Base-by-base conservation (phyloP, 75 land plant genomes). In the Picea glauca region DNA sequence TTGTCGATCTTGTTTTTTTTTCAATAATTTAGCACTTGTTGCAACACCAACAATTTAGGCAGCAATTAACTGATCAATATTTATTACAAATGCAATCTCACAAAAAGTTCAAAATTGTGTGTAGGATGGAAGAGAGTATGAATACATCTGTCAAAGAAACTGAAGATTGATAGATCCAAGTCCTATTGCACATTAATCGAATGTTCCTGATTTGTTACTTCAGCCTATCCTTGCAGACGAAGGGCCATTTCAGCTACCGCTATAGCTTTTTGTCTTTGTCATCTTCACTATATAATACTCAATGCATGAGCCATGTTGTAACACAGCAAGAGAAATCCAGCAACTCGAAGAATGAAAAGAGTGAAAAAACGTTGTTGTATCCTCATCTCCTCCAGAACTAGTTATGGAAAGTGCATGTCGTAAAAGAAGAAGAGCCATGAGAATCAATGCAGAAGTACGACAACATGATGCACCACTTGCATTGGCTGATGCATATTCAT, bases 241-340 rank as follows among this genome's bases (percentile, higher is more conserved):
- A 87, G 79, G 11, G 92, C 93, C 35, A 91, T 84, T 75, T 91
- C 93, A 32, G 86, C 80, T 62, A 90, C 93, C 35, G 93, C 93
- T 63, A 91, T 64, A 13, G 93, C 93, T 30, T 84, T 88, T n/a
- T 90, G 84, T 89, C 82, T 62, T 67, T 85, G 87, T 30, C 85
- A 58, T 18, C 87, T 68, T 8, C 87, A 68, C 35, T 85, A 85
- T 33, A 85, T 61, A 59, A 78, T 64, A 59, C 78, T 85, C 81
- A 85, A 26, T 8, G 87, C 87, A 5, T 85, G 76, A 4, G 82
- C 83, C 85, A 85, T 85, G 17, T 82, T 82, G 84, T 85, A 85
- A 54, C 87, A 85, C 13, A 85, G 87, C 58, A 85, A 78, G 43
- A 85, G 65, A 58, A 85, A 85, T n/a, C 87, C 87, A 14, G 81